These are phyloP conservation scores for Staphylotrichum longicolle DNA, from an alignment of 495 filamentous ascomycete species.

Conservation along the genomic window DNA sequence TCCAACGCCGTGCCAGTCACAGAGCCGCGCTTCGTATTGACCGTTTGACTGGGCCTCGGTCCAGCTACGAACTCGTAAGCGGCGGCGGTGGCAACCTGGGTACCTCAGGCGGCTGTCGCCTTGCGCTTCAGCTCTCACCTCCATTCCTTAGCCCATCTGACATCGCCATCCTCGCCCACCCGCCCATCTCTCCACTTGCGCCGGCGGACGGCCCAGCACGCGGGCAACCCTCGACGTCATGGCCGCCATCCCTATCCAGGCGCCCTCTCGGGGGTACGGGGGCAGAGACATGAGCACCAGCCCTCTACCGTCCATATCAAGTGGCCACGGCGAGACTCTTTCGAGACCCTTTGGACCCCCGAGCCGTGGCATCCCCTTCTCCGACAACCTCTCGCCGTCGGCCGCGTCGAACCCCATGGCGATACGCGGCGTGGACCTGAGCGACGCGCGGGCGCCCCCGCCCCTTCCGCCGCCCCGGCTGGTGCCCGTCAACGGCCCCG, in stretches of 20 bases:
- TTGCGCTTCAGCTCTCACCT: constrained; percentile 18
- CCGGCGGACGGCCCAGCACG: neutral
- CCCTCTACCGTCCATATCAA: constrained; percentile 35
- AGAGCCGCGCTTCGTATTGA: neutral
- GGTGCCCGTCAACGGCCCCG: constrained; percentile 39
- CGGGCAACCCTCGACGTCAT: constrained; percentile 18
- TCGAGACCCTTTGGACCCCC: constrained; percentile 22
- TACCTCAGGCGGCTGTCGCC: constrained; percentile 15
- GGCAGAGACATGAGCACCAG: constrained; percentile 23
- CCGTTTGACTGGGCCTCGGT: constrained; percentile 3
- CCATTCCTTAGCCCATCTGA: neutral
- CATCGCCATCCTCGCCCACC: neutral
- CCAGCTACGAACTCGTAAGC: constrained; percentile 17
- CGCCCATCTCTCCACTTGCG: neutral
- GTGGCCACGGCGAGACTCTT: constrained; percentile 22
- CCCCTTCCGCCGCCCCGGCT: constrained; percentile 50
- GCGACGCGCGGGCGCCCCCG: constrained; percentile 39
- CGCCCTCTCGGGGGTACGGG: constrained; percentile 25
- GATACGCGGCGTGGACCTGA: constrained; percentile 30
- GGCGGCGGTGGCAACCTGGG: constrained; percentile 14
- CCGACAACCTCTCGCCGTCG: constrained; percentile 33
- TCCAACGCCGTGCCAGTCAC: neutral
- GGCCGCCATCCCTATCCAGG: constrained; percentile 34
- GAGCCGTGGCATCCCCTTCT: constrained; percentile 23
- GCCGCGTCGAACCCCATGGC: constrained; percentile 38